Base-by-base conservation (phyloP, 768 basidiomycete species). In the Collybia mongolica region DNA sequence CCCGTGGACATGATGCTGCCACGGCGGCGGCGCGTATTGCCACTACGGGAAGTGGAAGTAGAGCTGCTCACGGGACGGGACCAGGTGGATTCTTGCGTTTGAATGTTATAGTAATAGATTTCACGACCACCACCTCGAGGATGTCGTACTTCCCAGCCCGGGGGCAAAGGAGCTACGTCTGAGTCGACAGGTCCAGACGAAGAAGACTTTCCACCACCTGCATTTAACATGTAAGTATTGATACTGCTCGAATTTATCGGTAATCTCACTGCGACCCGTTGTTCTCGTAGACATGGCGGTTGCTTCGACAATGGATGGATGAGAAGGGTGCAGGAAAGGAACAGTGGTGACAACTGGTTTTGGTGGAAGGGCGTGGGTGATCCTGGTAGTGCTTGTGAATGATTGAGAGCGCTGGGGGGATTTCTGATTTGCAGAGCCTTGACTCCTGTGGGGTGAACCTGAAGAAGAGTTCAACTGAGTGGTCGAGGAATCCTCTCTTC, bases 301-400 rank as follows among this genome's bases (percentile, higher is more conserved):
- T 52, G 81, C 82, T 57, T 79, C 76, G 59, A 81, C 79, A 59
- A 81, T 79, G 47, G 77, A 79, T 46, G 80, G 74, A 54, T 81
- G 75, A 63, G 82, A 78, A 41, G 79, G 75, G 55, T 81, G 72
- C 44, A 81, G 64, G 61, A 76, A 79, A 49, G 79, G 75, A 44
- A 79, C 74, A 54, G 58, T 74, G 39, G 75, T 69, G 39, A 76
- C 69, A 26, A 78, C 70, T 40, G 85, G 85, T 65, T 87, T 88
- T 2, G 85, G 80, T 17, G 85, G 85, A 15, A 88, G 71, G 23
- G 83, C 83, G 60, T 88, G 85, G n/a, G 76, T 81, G 40, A 85
- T 62, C 44, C 79, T 72, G 40, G 70, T 67, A 47, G 69, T 57
- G 36, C 59, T 40, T 41, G 62, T 50, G 35, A 52, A 46, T 17